Evolutionary conservation across 139 green algal species (phyloP).

Genomic region (Picochlorum sp.): DNA sequence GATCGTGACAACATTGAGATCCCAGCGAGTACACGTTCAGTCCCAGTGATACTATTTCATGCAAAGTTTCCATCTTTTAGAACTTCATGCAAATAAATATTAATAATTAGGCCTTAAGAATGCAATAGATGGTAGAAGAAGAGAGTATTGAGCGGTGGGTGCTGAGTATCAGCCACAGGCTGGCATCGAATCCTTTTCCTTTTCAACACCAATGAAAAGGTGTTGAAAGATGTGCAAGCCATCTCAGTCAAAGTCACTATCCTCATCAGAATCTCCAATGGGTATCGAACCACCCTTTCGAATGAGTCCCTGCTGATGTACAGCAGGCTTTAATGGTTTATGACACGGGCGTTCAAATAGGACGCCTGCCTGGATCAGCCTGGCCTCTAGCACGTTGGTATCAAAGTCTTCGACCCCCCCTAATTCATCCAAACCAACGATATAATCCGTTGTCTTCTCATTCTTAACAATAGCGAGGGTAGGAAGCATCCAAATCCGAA

Average conservation of each 20-base stretch:
- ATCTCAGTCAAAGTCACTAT: slow-evolving; percentile 66
- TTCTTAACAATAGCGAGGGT: slow-evolving; percentile 83
- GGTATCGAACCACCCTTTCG: slow-evolving; percentile 15
- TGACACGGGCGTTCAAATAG: slow-evolving; percentile 25
- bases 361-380: slow-evolving; percentile 11
- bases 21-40: too few species aligned
- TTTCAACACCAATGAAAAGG: too few species aligned
- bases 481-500: slow-evolving; percentile 91
- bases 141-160: too few species aligned
- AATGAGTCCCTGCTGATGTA: slow-evolving; percentile 30
- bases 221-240: neutral
- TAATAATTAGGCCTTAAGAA: too few species aligned
- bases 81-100: too few species aligned
- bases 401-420: slow-evolving; percentile 54
- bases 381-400: slow-evolving; percentile 13
- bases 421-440: slow-evolving; percentile 68
- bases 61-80: too few species aligned
- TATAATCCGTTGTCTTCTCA: slow-evolving; percentile 76
- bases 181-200: too few species aligned
- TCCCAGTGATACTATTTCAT: too few species aligned
- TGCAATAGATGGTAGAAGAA: too few species aligned
- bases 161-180: too few species aligned
- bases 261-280: slow-evolving; percentile 60
- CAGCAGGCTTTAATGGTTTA: slow-evolving; percentile 14
- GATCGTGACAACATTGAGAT: too few species aligned